Percentiles rank a stretch among this genome's conserved stretches.
phyloP scores from a whole-genome alignment of 2,329 filamentous ascomycete genomes.

The Lachnellula willkommii region DNA sequence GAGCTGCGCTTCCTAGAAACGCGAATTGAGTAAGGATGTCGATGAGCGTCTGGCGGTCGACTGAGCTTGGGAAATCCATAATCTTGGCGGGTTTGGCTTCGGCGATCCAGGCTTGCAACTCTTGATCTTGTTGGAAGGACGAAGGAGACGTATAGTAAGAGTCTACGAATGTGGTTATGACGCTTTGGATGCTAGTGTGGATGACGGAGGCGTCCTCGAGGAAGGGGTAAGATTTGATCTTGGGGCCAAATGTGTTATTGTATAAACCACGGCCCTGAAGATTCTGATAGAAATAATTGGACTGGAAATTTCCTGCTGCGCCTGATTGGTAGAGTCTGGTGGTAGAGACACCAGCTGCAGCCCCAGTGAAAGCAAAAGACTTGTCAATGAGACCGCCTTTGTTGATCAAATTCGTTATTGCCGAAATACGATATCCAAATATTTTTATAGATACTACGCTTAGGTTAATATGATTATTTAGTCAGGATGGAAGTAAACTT shows the following conservation, averaged over 20 bases:
- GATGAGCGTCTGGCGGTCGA: slow-evolving; percentile 30
- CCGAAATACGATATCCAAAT: not conserved
- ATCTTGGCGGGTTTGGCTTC: slow-evolving; percentile 36
- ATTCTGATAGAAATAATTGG: slow-evolving; percentile 37
- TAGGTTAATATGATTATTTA: not conserved
- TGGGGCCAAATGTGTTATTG: slow-evolving; percentile 32
- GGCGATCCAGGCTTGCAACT: slow-evolving; percentile 41
- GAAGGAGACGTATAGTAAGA: slow-evolving; percentile 38
- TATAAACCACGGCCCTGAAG: slow-evolving; percentile 39
- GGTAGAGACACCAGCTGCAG: slow-evolving; percentile 8
- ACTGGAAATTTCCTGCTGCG: slow-evolving; percentile 32
- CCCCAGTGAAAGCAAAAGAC: slow-evolving; percentile 10
- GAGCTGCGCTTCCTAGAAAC: slow-evolving; percentile 34
- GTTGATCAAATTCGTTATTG: slow-evolving; percentile 8
- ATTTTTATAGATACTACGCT: not conserved
- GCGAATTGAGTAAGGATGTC: slow-evolving; percentile 40
- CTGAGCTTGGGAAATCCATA: slow-evolving; percentile 37
- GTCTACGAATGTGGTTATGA: slow-evolving; percentile 39
- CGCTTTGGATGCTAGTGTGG: slow-evolving; percentile 32
- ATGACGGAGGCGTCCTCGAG: slow-evolving; percentile 39
- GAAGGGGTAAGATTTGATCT: slow-evolving; percentile 40
- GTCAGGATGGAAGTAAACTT: slow-evolving; percentile 11
- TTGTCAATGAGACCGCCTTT: slow-evolving; percentile 14
- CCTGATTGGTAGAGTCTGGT: slow-evolving; percentile 10
- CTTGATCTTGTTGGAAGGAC: slow-evolving; percentile 34